Conservation (phyloP, 805 yeast genomes). For the Candida saitoana region DNA sequence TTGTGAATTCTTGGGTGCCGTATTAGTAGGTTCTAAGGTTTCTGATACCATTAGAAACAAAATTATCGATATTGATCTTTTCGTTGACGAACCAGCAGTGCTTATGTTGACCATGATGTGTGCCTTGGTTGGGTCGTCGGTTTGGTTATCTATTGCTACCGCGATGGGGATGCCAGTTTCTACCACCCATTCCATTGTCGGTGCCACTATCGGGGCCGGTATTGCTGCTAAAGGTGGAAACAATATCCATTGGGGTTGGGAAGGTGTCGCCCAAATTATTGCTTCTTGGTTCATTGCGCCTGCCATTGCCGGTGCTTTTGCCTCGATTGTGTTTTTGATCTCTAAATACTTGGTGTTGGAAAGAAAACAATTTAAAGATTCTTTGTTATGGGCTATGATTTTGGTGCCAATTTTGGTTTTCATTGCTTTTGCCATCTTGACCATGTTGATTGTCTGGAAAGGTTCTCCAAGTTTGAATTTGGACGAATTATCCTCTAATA, state of each 20-base stretch:
- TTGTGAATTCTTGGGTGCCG: conserved; percentile 74
- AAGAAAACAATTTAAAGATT: conserved; percentile 38
- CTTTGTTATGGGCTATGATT: conserved; percentile 51
- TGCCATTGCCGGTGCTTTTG: conserved; percentile 58
- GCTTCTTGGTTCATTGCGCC: conserved; percentile 86
- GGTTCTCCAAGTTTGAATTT: conserved; percentile 69
- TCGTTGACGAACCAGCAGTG: conserved; percentile 58
- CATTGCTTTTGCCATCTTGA: conserved; percentile 55
- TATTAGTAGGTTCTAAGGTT: conserved; percentile 68
- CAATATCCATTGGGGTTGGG: conserved; percentile 71
- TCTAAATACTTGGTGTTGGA: conserved; percentile 63
- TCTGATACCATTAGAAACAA: conserved; percentile 67
- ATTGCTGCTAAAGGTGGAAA: conserved; percentile 66
- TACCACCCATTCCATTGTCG: conserved; percentile 75
- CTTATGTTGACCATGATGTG: conserved; percentile 71
- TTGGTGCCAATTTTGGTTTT: conserved; percentile 61
- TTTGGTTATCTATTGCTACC: conserved; percentile 69
- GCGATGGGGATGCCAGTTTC: conserved; percentile 72
- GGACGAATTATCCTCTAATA: conserved; percentile 47
- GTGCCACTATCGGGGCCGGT: conserved; percentile 71
- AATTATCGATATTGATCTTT: conserved; percentile 51
- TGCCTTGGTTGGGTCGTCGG: conserved; percentile 69
- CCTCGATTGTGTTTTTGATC: conserved; percentile 53
- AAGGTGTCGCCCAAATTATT: conserved; percentile 64
- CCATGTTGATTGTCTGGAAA: conserved; percentile 78